Evolutionary conservation across 2,329 filamentous ascomycete genomes (phyloP).

Genomic region (Lizonia empirigonia): DNA sequence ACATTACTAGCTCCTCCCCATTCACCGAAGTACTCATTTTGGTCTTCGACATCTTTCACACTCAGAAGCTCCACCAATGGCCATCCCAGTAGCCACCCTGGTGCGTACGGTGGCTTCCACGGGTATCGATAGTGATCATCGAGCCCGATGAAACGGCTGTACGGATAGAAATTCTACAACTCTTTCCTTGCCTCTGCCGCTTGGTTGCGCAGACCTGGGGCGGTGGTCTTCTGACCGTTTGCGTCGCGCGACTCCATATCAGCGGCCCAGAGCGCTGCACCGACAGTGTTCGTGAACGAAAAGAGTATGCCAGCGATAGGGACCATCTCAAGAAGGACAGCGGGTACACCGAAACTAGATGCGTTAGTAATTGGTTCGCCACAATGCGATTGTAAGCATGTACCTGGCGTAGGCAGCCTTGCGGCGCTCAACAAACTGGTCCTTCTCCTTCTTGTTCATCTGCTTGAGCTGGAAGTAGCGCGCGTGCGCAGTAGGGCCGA

Average conservation of each 20-base stretch:
- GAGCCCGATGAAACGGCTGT: not conserved
- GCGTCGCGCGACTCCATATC: slow-evolving; percentile 67
- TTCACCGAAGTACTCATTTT: not conserved
- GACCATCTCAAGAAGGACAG: slow-evolving; percentile 82
- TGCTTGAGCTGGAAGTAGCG: slow-evolving; percentile 92
- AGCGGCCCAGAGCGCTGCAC: slow-evolving; percentile 91
- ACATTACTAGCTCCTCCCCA: not conserved
- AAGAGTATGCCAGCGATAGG: slow-evolving; percentile 84
- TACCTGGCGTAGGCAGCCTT: slow-evolving; percentile 80
- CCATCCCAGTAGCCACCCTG: slow-evolving; percentile 42
- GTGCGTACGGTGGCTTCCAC: slow-evolving; percentile 44
- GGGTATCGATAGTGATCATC: slow-evolving; percentile 35
- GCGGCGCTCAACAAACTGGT: slow-evolving; percentile 72
- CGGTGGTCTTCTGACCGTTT: slow-evolving; percentile 35
- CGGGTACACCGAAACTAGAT: slow-evolving; percentile 69
- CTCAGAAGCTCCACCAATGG: slow-evolving; percentile 12
- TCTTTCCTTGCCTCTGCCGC: slow-evolving; percentile 44
- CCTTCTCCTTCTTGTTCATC: slow-evolving; percentile 70
- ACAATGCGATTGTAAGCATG: not conserved
- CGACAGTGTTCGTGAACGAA: slow-evolving; percentile 88
- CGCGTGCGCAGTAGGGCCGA: slow-evolving; percentile 60
- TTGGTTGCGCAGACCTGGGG: slow-evolving; percentile 45
- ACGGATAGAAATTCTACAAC: slow-evolving; percentile 35
- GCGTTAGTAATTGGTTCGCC: slow-evolving; percentile 2
- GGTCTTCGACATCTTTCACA: not conserved